Evolutionary conservation across 306 rosid genomes (phyloP).

Genomic region (Abrus precatorius): DNA sequence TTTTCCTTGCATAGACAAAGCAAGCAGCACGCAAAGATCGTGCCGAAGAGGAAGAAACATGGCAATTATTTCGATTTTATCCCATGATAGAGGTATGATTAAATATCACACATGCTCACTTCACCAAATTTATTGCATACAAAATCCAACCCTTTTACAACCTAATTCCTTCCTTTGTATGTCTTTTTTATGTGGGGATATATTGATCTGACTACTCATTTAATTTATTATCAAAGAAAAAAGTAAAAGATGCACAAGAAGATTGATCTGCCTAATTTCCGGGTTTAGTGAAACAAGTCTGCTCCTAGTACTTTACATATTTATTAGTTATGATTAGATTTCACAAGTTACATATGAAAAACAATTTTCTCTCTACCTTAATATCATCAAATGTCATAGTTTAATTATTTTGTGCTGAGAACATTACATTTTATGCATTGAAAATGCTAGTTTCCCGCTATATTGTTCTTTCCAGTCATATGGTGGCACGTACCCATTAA

Average conservation of each 20-base stretch:
- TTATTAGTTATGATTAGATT: not conserved
- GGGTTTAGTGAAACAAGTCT: not conserved
- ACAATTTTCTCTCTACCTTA: too few species aligned
- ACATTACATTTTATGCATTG: not conserved
- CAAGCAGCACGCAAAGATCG: conserved; percentile 89
- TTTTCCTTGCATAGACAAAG: conserved; percentile 60
- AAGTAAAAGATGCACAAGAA: not conserved
- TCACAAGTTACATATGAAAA: too few species aligned
- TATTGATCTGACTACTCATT: not conserved
- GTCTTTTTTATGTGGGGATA: not conserved
- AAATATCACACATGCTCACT: conserved; percentile 21
- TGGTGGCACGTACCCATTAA: not conserved
- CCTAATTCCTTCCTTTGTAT: not conserved
- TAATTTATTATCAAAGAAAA: not conserved
- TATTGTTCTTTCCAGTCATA: conserved; percentile 3
- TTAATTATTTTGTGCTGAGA: not conserved
- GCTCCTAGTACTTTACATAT: not conserved
- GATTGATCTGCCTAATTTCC: conserved; percentile 4
- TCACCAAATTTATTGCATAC: conserved; percentile 1
- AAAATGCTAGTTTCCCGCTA: not conserved
- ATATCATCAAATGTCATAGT: not conserved
- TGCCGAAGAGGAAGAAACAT: conserved; percentile 82
- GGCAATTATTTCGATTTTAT: conserved; percentile 89
- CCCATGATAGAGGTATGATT: conserved; percentile 86
- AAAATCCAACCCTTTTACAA: not conserved